Percentiles rank a stretch among this genome's conserved stretches.
phyloP scores from a whole-genome alignment of 164 flowering plant species.

The Hamamelis virginiana region DNA sequence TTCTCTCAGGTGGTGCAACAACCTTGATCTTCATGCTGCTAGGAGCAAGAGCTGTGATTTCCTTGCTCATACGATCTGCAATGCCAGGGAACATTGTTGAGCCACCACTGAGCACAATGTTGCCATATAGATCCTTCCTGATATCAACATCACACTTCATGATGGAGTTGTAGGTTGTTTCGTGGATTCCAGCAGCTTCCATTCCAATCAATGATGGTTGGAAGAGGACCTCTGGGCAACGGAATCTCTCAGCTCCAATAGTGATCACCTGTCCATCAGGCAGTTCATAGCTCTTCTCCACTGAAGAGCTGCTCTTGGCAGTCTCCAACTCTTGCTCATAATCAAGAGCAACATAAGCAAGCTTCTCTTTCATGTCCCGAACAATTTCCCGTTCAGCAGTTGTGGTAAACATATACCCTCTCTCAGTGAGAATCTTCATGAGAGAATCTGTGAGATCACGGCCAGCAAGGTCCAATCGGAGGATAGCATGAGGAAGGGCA shows the following conservation, averaged over 20 bases:
- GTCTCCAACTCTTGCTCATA: slow-evolving; percentile 20
- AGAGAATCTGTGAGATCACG: slow-evolving; percentile 22
- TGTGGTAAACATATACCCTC: slow-evolving; percentile 20
- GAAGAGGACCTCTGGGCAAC: slow-evolving; percentile 22
- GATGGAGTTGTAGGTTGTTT: slow-evolving; percentile 25
- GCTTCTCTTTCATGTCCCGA: slow-evolving; percentile 24
- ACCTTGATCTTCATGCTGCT: slow-evolving; percentile 27
- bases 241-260: slow-evolving; percentile 25
- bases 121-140: slow-evolving; percentile 20
- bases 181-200: slow-evolving; percentile 24
- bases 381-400: slow-evolving; percentile 27
- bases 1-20: slow-evolving; percentile 21
- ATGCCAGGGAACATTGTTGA: slow-evolving; percentile 28
- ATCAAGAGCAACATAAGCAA: slow-evolving; percentile 22
- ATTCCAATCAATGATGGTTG: slow-evolving; percentile 20
- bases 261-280: slow-evolving; percentile 25
- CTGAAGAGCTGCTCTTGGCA: slow-evolving; percentile 18
- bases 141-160: slow-evolving; percentile 24
- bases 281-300: slow-evolving; percentile 18
- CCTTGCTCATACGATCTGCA: slow-evolving; percentile 22
- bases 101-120: slow-evolving; percentile 24
- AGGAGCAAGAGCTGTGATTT: slow-evolving; percentile 23
- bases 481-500: slow-evolving; percentile 28
- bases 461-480: slow-evolving; percentile 24
- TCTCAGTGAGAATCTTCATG: slow-evolving; percentile 26